These are phyloP conservation scores for Pistacia integerrima DNA, from an alignment of 345 rosid species.

Conservation along the genomic window DNA sequence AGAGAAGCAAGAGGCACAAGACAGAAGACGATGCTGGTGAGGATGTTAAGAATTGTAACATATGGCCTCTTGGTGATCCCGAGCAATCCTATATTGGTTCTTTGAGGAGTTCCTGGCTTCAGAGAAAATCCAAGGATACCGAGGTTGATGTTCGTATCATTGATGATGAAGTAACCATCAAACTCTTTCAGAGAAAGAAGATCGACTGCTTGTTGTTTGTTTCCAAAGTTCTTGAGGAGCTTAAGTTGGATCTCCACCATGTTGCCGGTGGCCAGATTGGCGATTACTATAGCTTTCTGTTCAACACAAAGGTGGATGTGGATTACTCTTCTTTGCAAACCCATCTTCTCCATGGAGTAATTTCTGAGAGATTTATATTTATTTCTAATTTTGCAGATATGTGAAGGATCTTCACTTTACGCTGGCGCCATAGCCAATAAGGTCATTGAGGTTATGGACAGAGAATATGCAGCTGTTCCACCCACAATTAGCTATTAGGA, in stretches of 20 bases:
- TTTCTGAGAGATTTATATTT: no score
- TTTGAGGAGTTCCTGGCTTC: conserved; percentile 82
- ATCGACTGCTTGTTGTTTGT: conserved; percentile 75
- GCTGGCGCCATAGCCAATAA: conserved; percentile 77
- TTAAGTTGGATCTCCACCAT: conserved; percentile 80
- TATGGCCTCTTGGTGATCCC: conserved; percentile 42
- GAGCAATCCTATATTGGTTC: conserved; percentile 51
- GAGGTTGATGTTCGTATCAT: conserved; percentile 87
- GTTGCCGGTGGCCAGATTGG: conserved; percentile 91
- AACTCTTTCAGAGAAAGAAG: conserved; percentile 78
- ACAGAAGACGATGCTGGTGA: conserved; percentile 39
- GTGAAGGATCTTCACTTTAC: conserved; percentile 44
- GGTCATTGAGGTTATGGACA: conserved; percentile 72
- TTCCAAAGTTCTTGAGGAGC: conserved; percentile 75
- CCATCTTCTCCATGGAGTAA: no score
- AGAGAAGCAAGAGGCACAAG: conserved; percentile 49
- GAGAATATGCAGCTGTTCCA: conserved; percentile 52
- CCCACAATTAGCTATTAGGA: conserved; percentile 32
- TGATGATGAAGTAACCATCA: conserved; percentile 88
- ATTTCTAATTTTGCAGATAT: conserved; percentile 27
- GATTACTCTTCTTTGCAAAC: background rate
- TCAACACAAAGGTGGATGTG: conserved; percentile 71
- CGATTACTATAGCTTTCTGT: conserved; percentile 72
- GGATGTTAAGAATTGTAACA: conserved; percentile 43
- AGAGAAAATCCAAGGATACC: conserved; percentile 79